Evolutionary conservation across 2,329 filamentous ascomycete species (phyloP).

Genomic region (Penicillium sp.): DNA sequence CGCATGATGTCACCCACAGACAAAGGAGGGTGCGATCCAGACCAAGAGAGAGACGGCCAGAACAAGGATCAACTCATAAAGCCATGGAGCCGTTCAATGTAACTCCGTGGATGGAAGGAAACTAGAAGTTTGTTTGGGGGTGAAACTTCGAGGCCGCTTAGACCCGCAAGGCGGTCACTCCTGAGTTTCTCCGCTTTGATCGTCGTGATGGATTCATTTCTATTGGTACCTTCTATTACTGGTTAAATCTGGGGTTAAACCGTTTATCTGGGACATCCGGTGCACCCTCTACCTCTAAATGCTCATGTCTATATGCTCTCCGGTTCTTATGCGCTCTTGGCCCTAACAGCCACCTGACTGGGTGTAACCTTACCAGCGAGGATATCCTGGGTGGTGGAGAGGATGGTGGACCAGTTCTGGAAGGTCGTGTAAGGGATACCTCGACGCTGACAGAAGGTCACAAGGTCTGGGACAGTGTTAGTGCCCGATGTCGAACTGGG

Average conservation of each 20-base stretch:
- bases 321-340: conserved; percentile 8
- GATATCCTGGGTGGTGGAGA: conserved; percentile 70
- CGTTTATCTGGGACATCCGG: not conserved
- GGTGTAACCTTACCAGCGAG: conserved; percentile 65
- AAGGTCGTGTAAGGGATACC: conserved; percentile 85
- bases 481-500: not conserved
- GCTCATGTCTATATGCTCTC: conserved; percentile 7
- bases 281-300: not conserved
- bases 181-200: conserved; percentile 15
- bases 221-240: conserved; percentile 9
- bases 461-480: conserved; percentile 59
- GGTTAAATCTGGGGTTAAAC: not conserved
- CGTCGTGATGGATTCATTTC: conserved; percentile 2
- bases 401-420: conserved; percentile 74
- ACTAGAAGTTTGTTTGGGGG: conserved; percentile 12
- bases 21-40: conserved; percentile 6
- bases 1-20: conserved; percentile 30
- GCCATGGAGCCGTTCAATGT: conserved; percentile 15
- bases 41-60: conserved; percentile 25
- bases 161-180: conserved; percentile 30
- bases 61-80: conserved; percentile 30
- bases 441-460: conserved; percentile 78
- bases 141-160: conserved; percentile 13
- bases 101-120: not conserved
- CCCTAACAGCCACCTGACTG: conserved; percentile 57